Percentiles rank a stretch among this genome's conserved stretches.
Conservation (phyloP, 352 stramenopile genomes). For the Elongisporangium prolatum region DNA sequence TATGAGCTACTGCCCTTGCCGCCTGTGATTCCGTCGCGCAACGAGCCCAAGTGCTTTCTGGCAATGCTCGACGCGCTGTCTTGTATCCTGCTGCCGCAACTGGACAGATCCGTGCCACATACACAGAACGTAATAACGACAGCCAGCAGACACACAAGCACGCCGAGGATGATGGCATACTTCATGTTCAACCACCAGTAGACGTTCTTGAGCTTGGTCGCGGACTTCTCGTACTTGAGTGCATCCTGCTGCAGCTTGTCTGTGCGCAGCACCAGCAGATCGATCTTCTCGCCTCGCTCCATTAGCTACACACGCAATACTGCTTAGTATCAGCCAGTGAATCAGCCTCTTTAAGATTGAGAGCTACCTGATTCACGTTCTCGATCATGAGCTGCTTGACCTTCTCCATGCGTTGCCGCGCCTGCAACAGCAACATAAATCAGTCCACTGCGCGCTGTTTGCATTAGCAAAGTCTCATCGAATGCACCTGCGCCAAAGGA, state of each 20-base stretch:
- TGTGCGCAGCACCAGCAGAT: conserved; percentile 80
- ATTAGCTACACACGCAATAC: conserved; percentile 85
- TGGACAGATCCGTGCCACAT: conserved; percentile 71
- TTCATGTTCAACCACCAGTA: conserved; percentile 89
- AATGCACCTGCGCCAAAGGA: conserved; percentile 49
- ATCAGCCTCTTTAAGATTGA: neutral
- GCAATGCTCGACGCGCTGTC: neutral
- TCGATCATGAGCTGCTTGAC: conserved; percentile 98
- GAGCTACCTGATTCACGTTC: conserved; percentile 92
- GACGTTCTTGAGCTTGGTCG: conserved; percentile 88
- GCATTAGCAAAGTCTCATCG: neutral
- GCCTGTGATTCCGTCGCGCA: neutral
- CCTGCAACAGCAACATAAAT: conserved; percentile 8
- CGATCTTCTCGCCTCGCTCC: conserved; percentile 98
- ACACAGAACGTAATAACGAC: conserved; percentile 65
- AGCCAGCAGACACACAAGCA: conserved; percentile 50
- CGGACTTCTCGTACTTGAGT: conserved; percentile 95
- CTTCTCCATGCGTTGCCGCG: conserved; percentile 96
- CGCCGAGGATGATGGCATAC: conserved; percentile 57
- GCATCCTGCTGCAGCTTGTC: conserved; percentile 95
- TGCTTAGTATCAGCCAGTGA: neutral
- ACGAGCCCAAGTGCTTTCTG: neutral
- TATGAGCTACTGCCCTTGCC: neutral
- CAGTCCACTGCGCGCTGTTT: neutral
- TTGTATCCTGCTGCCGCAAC: conserved; percentile 42